These are phyloP conservation scores for Cyberlindnera mississippiensis DNA, from an alignment of 805 yeast genomes.

Conservation along the genomic window DNA sequence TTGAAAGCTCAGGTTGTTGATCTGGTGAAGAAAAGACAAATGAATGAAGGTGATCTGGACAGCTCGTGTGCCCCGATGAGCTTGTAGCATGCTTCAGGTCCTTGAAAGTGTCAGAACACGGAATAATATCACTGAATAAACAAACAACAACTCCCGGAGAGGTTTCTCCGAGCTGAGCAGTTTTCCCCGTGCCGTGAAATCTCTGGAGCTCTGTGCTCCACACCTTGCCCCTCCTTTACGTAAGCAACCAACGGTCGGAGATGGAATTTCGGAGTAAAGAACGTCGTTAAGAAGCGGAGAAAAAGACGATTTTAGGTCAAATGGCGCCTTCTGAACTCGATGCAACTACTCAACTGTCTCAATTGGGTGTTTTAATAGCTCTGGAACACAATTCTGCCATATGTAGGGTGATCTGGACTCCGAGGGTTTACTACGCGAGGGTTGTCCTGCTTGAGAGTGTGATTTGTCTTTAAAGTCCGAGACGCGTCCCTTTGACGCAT, in stretches of 20 bases:
- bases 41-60: neutral
- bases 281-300: neutral
- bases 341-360: neutral
- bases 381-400: neutral
- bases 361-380: neutral
- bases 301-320: neutral
- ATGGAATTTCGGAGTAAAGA: slow-evolving; percentile 8
- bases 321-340: neutral
- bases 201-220: slow-evolving; percentile 14
- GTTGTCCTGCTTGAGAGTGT: slow-evolving; percentile 3
- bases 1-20: too few species aligned
- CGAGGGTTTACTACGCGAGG: neutral
- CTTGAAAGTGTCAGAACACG: too few species aligned
- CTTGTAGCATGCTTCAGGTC: too few species aligned
- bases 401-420: slow-evolving; percentile 2
- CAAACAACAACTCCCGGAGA: neutral
- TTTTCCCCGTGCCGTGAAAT: neutral
- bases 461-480: slow-evolving; percentile 13
- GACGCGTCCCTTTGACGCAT: slow-evolving; percentile 10
- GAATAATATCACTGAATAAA: too few species aligned
- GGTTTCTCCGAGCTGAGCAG: neutral
- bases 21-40: too few species aligned
- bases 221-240: slow-evolving; percentile 20
- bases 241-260: slow-evolving; percentile 4
- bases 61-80: too few species aligned